Base-by-base conservation (phyloP, 2,329 filamentous ascomycete genomes). In the Shiraia bambusicola region DNA sequence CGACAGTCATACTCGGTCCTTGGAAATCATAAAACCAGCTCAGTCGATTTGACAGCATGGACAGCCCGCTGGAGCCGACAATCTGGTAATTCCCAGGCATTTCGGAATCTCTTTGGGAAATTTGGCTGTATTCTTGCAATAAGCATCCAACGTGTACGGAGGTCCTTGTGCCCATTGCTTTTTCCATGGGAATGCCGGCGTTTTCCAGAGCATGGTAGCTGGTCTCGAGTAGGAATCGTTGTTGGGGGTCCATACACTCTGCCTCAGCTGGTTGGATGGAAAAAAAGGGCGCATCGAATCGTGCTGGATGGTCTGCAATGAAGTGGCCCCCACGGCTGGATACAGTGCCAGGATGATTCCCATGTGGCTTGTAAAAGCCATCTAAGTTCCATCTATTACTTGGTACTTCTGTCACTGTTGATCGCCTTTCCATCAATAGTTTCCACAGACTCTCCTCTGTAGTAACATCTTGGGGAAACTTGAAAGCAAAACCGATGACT, bases 401-500 rank as follows among this genome's bases (percentile, higher is more conserved):
- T 1, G 58, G 58, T 3, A 49, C 35, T 14, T 51, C 42, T 7
- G 56, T 57, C 37, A 42, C 41, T 22, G 47, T 49, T 1, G 38
- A 42, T 8, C 49, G 39, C 12, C 48, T 40, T 16, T 52, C 42
- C 15, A 46, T 29, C 7, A 60, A 45, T n/a, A 60, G 41, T 11
- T 49, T 45, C 59, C 59, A 62, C 8, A 62, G 40, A 22, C 31
- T 40, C 8, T 55, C 49, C 12, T 47, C 37, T 2, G 37, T 34
- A 2, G 38, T 45, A 0, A 50, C 47, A 31, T 50, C 51, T 32
- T 56, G 47, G 2, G 59, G 57, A 16, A 63, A 55, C 15, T 51
- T 54, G 35, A 56, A 49, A 6, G 60, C 54, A 32, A 68, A 65
- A 24, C 69, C 70, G 29, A 72, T 52, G 10, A 73, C 56, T 4